phyloP scores from a whole-genome alignment of 2,329 filamentous ascomycete species.

The Fusarium musae region DNA sequence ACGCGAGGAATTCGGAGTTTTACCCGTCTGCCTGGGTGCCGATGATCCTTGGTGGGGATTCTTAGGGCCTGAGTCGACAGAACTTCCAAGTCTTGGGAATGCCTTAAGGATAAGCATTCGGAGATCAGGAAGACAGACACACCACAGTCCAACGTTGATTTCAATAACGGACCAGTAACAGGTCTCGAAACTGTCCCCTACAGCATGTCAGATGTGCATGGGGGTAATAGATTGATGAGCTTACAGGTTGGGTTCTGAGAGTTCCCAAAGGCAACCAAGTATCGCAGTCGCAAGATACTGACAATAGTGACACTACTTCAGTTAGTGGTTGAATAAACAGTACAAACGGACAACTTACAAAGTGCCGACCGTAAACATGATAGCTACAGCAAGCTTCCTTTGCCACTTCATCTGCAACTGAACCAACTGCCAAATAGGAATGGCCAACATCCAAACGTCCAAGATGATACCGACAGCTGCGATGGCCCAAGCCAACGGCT shows the following conservation, averaged over 20 bases:
- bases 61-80: not conserved
- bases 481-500: constrained; percentile 20
- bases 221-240: not conserved
- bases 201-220: rapidly evolving
- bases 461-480: constrained; percentile 3
- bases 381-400: constrained; percentile 2
- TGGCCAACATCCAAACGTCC: not conserved
- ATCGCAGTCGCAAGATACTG: constrained; percentile 9
- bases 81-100: not conserved
- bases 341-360: not conserved
- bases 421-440: not conserved
- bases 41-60: not conserved
- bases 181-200: constrained; percentile 3
- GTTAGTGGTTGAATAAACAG: not conserved
- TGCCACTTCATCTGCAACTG: constrained; percentile 4
- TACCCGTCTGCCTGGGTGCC: not conserved
- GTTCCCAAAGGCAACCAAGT: constrained; percentile 2
- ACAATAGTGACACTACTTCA: not conserved
- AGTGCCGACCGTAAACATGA: constrained; percentile 10
- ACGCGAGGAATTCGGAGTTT: not conserved
- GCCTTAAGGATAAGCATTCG: not conserved
- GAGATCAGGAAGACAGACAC: constrained; percentile 1
- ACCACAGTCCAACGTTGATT: not conserved
- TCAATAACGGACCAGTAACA: constrained; percentile 5
- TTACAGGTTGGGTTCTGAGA: constrained; percentile 14